phyloP scores from a whole-genome alignment of 1,284 basidiomycete genomes.

The Boletus subluridellus region DNA sequence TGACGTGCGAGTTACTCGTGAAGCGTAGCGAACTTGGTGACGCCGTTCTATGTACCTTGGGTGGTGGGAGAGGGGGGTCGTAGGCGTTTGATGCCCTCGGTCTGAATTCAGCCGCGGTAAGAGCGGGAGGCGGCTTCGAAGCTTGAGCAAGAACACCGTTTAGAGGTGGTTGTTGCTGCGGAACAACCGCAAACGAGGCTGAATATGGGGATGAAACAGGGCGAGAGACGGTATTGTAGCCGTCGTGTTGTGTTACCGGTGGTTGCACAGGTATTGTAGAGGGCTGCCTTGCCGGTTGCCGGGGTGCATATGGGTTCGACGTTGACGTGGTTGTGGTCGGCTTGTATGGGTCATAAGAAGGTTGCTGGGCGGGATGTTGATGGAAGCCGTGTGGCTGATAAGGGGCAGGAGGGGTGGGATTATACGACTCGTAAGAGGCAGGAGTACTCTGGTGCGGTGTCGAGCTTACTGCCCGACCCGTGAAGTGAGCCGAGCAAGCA shows the following conservation, averaged over 20 bases:
- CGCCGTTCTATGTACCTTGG: constrained; percentile 38
- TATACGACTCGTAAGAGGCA: constrained; percentile 21
- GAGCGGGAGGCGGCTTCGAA: constrained; percentile 37
- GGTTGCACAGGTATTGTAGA: constrained; percentile 23
- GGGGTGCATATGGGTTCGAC: constrained; percentile 14
- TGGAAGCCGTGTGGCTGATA: constrained; percentile 16
- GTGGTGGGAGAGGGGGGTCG: constrained; percentile 69
- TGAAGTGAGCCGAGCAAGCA: constrained; percentile 7
- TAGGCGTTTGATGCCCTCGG: constrained; percentile 72
- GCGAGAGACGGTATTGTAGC: constrained; percentile 12
- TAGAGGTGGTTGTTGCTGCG: constrained; percentile 12
- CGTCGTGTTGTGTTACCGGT: constrained; percentile 11
- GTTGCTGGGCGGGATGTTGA: constrained; percentile 16
- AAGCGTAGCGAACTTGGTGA: constrained; percentile 30
- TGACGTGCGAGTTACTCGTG: constrained; percentile 12
- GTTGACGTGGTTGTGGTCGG: constrained; percentile 26
- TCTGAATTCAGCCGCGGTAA: constrained; percentile 43
- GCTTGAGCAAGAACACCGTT: constrained; percentile 21
- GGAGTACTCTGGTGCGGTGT: constrained; percentile 8
- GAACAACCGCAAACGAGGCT: constrained; percentile 15
- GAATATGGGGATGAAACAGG: constrained; percentile 27
- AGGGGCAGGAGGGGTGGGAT: constrained; percentile 11
- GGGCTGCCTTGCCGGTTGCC: constrained; percentile 13
- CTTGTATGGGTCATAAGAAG: constrained; percentile 34
- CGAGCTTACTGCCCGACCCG: constrained; percentile 13